A percentile compares a stretch with the other conserved stretches of the same genome.
phyloP scores from a whole-genome alignment of 805 yeast species.

The Metschnikowia noctiluminum region DNA sequence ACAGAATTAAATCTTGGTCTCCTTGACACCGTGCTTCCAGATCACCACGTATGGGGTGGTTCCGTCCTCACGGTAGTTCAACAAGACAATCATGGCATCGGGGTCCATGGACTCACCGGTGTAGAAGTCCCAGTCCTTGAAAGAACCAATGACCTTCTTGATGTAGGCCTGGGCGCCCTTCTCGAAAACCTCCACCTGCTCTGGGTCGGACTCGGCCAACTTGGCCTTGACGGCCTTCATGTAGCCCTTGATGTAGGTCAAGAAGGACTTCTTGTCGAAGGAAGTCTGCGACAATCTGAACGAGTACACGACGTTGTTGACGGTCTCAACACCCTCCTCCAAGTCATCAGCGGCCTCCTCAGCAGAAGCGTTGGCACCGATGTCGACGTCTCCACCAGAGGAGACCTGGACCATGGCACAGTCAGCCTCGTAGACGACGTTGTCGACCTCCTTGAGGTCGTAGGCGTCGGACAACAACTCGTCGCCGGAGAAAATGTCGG shows the following conservation, averaged over 20 bases:
- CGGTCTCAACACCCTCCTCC: constrained; percentile 85
- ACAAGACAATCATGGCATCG: constrained; percentile 95
- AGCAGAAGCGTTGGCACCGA: constrained; percentile 99
- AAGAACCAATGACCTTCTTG: constrained; percentile 91
- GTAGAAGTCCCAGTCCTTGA: constrained; percentile 82
- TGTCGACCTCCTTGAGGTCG: constrained; percentile 82
- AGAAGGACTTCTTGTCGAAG: constrained; percentile 97
- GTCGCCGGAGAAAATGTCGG: constrained; percentile 88
- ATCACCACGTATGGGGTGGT: constrained; percentile 93
- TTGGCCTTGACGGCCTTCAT: constrained; percentile 94
- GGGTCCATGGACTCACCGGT: constrained; percentile 67
- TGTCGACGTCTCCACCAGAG: constrained; percentile 85
- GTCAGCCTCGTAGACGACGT: constrained; percentile 94
- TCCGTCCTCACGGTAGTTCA: constrained; percentile 99
- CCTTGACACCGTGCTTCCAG: constrained; percentile 98
- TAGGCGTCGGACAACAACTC: constrained; percentile 97
- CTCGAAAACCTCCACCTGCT: constrained; percentile 81
- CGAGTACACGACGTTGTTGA: constrained; percentile 97
- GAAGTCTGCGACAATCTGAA: constrained; percentile 95
- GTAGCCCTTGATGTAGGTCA: constrained; percentile 97
- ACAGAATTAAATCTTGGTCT: constrained; percentile 74
- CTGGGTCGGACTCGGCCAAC: constrained; percentile 88
- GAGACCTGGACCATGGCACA: constrained; percentile 87
- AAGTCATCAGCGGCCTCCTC: constrained; percentile 84
- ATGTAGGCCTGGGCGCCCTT: constrained; percentile 96